Evolutionary conservation across 139 green algal genomes (phyloP), one percentile per base, ranked within the genome.

Genomic region (Chlamydomonas incerta): DNA sequence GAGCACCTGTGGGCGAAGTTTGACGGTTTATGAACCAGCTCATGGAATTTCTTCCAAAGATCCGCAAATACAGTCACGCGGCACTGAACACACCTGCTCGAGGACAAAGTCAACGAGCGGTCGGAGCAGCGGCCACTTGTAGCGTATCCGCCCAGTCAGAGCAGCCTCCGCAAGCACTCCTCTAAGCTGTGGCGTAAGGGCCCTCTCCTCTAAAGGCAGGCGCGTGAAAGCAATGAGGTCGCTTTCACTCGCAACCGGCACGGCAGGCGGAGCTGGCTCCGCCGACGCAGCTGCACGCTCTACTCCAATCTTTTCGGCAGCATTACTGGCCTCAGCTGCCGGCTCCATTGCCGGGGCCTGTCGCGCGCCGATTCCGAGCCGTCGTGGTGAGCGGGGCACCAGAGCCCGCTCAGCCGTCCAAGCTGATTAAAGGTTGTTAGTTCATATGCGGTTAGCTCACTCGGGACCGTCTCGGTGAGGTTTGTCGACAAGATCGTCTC

Each of bases 151-250:
- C 18, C 89, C 91, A 9, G 83, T 91, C 1, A 92, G 62, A 18
- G 93, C 93, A 0, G 83, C 88, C 71, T 96, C 91, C 29, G 90
- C 91, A 10, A 96, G 37, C 21, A 95, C 88, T 11, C 93, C 91
- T 21, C 87, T 76, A 28, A 93, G 76, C 14, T 88, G 60, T 15
- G 76, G 63, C 17, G 88, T 92, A 3, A 92, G 50, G 31, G 75
- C 65, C 4, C 87, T 70, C 66, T 92, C 80, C 10, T 80, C 62
- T 29, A 83, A 24, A 0, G 85, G 85, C 28, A 86, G 52, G 3
- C 52, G 67, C 0, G 67, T 81, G 35, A 91, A 91, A 1, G 52
- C 66, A 46, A 88, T 77, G 5, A 91, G 65, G 23, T 91, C 83
- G 10, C 52, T n/a, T 66, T 91, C 88, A 29, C 15, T 79, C n/a